Base-by-base conservation (phyloP, 169 alveolate genomes). In the Eimeria mitis region DNA sequence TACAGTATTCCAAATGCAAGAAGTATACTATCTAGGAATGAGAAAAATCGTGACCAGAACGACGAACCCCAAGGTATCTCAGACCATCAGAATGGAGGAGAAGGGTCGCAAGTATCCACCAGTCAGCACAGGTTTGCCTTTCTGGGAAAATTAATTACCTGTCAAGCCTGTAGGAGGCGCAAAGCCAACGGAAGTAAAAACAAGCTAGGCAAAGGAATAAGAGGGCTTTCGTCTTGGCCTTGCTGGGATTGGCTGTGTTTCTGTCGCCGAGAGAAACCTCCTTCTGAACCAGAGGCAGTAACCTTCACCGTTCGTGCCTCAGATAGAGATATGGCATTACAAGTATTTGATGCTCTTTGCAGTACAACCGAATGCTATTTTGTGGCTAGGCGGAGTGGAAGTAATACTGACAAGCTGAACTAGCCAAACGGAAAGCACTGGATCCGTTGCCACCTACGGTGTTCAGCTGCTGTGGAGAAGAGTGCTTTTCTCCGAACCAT, bases 261-360 rank as follows among this genome's bases (percentile, higher is more conserved):
- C 23, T 63, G 11, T 16, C 40, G 63, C 16, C n/a, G 19, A 37
- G 9, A 40, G 14, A 44, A 65, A 13, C 63, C 65, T 42, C 68
- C 78, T 42, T 25, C 44, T 40, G 54, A 61, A 52, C 94, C 94
- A 28, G 68, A 87, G 63, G 61, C 47, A 7, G 83, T 87, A 47
- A 87, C 81, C 0, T 65, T 87, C 11, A 87, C 81, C 70, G 54
- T 87, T 13, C 37, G 65, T 13, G n/a, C 65, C 79, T 78, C 83
- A 7, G 83, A 87, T 61, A 63, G 47, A 28, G 61, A 61, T 31
- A 44, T 19, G 21, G 94, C 94, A 8, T 31, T 87, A 44, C 94
- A 65, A 34, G 44, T 87, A 19, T 87, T 87, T 65, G 94, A 87
- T 65, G 83, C 56, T 2, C 68, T 87, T 37, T 87, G 94, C 52